Evolutionary conservation across 202 grass and related monocot species (phyloP).

Genomic region (Saccharum hybrid): DNA sequence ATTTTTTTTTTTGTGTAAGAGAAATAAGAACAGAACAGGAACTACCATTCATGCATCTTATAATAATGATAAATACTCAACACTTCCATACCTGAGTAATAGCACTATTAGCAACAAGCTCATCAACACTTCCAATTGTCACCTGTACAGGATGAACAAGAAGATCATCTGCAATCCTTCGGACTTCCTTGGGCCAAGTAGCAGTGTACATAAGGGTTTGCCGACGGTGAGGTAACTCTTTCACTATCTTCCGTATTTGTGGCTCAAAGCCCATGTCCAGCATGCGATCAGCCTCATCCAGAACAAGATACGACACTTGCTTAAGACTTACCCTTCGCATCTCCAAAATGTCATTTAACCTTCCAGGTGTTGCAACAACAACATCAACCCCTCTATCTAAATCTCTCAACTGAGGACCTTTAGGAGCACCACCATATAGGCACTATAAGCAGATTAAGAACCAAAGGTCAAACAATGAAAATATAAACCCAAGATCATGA

Average conservation of each 20-base stretch:
- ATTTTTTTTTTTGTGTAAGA: constrained; percentile 2
- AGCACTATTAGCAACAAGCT: constrained; percentile 95
- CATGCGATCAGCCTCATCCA: constrained; percentile 98
- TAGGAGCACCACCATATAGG: constrained; percentile 95
- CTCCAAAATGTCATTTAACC: constrained; percentile 95
- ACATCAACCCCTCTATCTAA: constrained; percentile 94
- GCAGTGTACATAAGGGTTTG: constrained; percentile 99
- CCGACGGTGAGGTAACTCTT: constrained; percentile 71
- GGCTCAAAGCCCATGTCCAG: constrained; percentile 99
- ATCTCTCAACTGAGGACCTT: constrained; percentile 92
- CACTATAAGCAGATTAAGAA: constrained; percentile 56
- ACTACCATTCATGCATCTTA: not conserved
- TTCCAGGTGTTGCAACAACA: constrained; percentile 98
- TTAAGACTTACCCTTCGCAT: constrained; percentile 87
- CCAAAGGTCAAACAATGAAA: constrained; percentile 12
- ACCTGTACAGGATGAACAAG: constrained; percentile 94
- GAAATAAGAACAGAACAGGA: not conserved
- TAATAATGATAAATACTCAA: not conserved
- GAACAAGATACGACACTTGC: constrained; percentile 94
- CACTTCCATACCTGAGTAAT: constrained; percentile 74
- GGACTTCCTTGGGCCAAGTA: constrained; percentile 98
- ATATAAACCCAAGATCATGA: constrained; percentile 9
- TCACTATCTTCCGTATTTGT: constrained; percentile 95
- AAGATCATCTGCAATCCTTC: constrained; percentile 87
- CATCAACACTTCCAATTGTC: constrained; percentile 91